Evolutionary conservation across 257 asterid genomes (phyloP).

Genomic region (Capsicum baccatum): DNA sequence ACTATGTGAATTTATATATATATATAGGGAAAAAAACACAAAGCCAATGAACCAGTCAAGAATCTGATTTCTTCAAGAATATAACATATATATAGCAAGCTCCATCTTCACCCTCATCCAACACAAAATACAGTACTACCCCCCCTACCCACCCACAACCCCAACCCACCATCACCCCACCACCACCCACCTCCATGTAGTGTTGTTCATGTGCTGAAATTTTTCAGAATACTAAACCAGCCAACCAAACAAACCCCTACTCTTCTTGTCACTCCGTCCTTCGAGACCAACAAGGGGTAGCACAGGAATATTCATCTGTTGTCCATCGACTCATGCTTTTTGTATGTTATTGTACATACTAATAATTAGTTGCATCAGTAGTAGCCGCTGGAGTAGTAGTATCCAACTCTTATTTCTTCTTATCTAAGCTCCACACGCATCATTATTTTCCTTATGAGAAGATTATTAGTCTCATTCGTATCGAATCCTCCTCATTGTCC

Average conservation of each 20-base stretch:
- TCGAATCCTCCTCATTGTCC: background rate
- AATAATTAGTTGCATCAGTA: conserved; percentile 19
- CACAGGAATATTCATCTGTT: too few relatives aligned
- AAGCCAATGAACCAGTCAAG: background rate
- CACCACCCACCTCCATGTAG: too few relatives aligned
- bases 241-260: background rate
- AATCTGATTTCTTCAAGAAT: background rate
- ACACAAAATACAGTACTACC: background rate
- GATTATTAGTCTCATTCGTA: conserved; percentile 32
- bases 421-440: conserved; percentile 20
- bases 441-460: conserved; percentile 50
- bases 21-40: background rate
- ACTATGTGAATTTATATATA: background rate
- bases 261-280: background rate
- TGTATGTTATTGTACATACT: conserved; percentile 36
- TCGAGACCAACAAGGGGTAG: too few relatives aligned
- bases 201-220: background rate
- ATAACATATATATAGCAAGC: background rate
- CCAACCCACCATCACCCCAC: too few relatives aligned
- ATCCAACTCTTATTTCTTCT: background rate
- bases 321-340: conserved; percentile 29
- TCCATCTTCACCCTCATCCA: conserved; percentile 13
- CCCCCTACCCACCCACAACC: background rate
- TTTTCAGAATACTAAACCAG: background rate
- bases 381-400: background rate